Percentiles rank a stretch among this genome's conserved stretches.
Conservation (phyloP, 495 filamentous ascomycete genomes). For the Immersiella caudata region DNA sequence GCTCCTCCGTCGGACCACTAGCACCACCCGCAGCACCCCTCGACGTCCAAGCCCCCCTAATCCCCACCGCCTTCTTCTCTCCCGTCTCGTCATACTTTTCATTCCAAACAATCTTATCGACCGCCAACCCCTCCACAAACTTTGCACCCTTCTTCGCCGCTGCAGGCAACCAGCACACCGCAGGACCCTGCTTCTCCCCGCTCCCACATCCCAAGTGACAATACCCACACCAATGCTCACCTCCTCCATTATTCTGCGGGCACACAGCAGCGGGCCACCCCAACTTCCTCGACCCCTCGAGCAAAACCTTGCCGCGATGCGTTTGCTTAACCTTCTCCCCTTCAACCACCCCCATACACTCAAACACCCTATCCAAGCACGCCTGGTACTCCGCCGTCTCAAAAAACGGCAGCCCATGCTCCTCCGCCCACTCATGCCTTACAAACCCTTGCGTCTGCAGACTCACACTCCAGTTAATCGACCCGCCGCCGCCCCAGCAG, state of each 20-base stretch:
- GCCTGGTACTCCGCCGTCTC: slow-evolving; percentile 73
- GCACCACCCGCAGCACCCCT: slow-evolving; percentile 64
- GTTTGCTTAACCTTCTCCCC: slow-evolving; percentile 68
- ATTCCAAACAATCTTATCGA: slow-evolving; percentile 68
- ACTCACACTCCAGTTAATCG: slow-evolving; percentile 85
- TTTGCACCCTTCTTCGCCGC: slow-evolving; percentile 71
- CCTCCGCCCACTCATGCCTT: slow-evolving; percentile 76
- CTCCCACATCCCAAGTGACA: slow-evolving; percentile 77
- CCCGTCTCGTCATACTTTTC: slow-evolving; percentile 31
- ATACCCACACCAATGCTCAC: slow-evolving; percentile 74
- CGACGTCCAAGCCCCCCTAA: slow-evolving; percentile 73
- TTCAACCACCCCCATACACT: slow-evolving; percentile 66
- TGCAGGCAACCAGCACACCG: slow-evolving; percentile 75
- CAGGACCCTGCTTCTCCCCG: slow-evolving; percentile 76
- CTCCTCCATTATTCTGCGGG: slow-evolving; percentile 77
- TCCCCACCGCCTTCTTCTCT: slow-evolving; percentile 64
- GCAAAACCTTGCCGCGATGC: slow-evolving; percentile 63
- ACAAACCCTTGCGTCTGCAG: slow-evolving; percentile 82
- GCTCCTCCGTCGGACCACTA: slow-evolving; percentile 47
- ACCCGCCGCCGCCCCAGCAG: slow-evolving; percentile 85
- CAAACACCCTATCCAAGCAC: slow-evolving; percentile 66
- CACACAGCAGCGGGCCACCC: slow-evolving; percentile 71
- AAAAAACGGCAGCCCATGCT: slow-evolving; percentile 73
- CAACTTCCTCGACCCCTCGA: slow-evolving; percentile 75
- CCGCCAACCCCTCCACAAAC: slow-evolving; percentile 79